Conservation (phyloP, 345 rosid genomes). For the Mallotus nudiflorus region DNA sequence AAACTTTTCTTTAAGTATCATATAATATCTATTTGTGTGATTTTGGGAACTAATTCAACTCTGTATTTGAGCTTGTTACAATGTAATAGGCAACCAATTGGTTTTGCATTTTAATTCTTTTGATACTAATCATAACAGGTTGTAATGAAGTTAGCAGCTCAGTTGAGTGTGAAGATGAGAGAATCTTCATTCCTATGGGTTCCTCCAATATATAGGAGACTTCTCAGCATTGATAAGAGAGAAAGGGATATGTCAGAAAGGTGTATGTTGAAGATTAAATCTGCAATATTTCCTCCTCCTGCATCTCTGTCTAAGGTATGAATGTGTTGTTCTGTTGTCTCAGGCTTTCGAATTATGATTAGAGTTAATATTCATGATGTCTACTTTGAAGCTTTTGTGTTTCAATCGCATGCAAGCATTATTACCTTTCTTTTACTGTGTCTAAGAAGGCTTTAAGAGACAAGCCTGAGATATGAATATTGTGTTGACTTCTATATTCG, state of each 20-base stretch:
- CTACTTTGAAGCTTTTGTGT: neutral
- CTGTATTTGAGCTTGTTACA: neutral
- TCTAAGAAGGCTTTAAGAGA: neutral
- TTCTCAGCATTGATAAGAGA: constrained; percentile 54
- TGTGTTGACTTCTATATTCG: neutral
- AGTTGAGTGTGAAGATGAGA: constrained; percentile 45
- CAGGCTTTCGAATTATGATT: neutral
- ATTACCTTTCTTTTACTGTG: neutral
- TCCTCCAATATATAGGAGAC: constrained; percentile 55
- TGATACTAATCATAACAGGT: constrained; percentile 38
- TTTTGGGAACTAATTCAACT: neutral
- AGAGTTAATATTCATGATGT: neutral
- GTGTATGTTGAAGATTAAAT: constrained; percentile 46
- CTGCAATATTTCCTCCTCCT: constrained; percentile 46
- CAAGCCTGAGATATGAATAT: neutral
- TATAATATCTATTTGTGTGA: neutral
- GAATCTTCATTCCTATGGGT: constrained; percentile 52
- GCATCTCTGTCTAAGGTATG: constrained; percentile 47
- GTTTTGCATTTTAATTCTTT: constrained; percentile 1
- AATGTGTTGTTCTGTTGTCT: neutral
- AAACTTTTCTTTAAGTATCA: neutral
- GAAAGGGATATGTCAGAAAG: constrained; percentile 55
- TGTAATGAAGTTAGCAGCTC: constrained; percentile 42
- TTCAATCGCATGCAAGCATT: neutral
- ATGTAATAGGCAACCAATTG: neutral